Base-by-base conservation (phyloP, 2,329 filamentous ascomycete species). In the Rhinocladiella mackenziei region DNA sequence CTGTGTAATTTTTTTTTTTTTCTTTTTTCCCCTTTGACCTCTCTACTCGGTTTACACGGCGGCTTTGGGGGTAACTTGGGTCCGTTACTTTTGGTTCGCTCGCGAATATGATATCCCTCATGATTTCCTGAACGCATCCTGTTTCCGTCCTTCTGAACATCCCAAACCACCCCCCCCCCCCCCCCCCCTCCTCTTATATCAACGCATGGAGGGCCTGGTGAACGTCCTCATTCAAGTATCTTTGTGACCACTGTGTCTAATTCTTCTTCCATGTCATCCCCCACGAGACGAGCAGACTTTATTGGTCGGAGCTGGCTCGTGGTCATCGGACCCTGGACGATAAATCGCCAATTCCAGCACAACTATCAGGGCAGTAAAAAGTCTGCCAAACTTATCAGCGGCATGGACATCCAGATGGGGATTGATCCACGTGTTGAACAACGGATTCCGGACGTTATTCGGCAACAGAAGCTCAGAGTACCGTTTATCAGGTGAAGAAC, bases 401-500 rank as follows among this genome's bases (percentile, higher is more conserved):
- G 56, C 55, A 43, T 68, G 65, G 39, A 67, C 56, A 43, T 69
- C 64, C 18, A 67, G 45, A 44, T 63, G 58, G 59, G 35, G 59
- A 53, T 41, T 51, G 51, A 44, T 58, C 54, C 40, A 55, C 31
- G 55, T 62, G 51, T 30, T 33, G 36, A 50, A 60, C 23, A 36
- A 18, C 5, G 62, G 57, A 11, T 59, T 54, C 13, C 60, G 48
- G 36, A 52, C 51, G 51, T 61, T 56, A 43, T 61, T 54, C 35
- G 64, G 63, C 23, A 58, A 43, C 13, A 60, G 37, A 38, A 58
- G 9, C 63, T 66, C 19, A 65, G 48, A 35, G 66, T 57, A 28
- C 64, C 65, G 38, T 69, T 68, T 35, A 67, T 57, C 34, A 63
- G 54, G 41, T 67, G 64, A 20, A 69, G 59, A 39, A 68, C 51